Percentiles rank a stretch among this genome's conserved stretches.
These are phyloP conservation scores for Metarhizium anisopliae DNA, from an alignment of 2,329 filamentous ascomycete species.

Conservation along the genomic window DNA sequence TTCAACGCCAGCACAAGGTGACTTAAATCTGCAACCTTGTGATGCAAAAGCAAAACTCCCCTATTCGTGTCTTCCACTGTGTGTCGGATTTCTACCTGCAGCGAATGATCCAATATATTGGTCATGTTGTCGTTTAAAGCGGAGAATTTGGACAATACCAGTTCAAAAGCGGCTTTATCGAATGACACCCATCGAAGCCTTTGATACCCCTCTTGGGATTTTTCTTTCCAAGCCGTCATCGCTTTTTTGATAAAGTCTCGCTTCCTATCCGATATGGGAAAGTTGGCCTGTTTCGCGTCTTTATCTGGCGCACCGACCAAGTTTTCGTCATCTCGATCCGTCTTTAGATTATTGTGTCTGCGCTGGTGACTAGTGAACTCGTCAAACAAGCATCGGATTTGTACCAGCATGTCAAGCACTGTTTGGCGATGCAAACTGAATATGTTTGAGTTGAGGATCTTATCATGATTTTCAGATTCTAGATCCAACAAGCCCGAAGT, in stretches of 20 bases:
- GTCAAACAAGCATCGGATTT: conserved; percentile 36
- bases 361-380: conserved; percentile 35
- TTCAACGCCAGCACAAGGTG: conserved; percentile 37
- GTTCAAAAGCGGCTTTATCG: conserved; percentile 37
- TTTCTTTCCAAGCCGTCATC: conserved; percentile 29
- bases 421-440: conserved; percentile 39
- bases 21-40: conserved; percentile 35
- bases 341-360: conserved; percentile 27
- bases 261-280: conserved; percentile 32
- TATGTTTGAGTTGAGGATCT: conserved; percentile 35
- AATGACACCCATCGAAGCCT: conserved; percentile 36
- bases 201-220: conserved; percentile 23
- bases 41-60: conserved; percentile 36
- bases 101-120: conserved; percentile 34
- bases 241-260: conserved; percentile 34
- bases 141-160: conserved; percentile 32
- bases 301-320: conserved; percentile 29
- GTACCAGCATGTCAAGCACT: conserved; percentile 37
- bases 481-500: conserved; percentile 38
- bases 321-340: conserved; percentile 23
- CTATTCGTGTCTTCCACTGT: conserved; percentile 39
- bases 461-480: conserved; percentile 29
- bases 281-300: conserved; percentile 34
- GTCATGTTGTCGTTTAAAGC: conserved; percentile 39
- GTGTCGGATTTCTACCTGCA: conserved; percentile 37